phyloP scores from a whole-genome alignment of 192 early-diverging fungal genomes.

The Rhizophagus prolifer region DNA sequence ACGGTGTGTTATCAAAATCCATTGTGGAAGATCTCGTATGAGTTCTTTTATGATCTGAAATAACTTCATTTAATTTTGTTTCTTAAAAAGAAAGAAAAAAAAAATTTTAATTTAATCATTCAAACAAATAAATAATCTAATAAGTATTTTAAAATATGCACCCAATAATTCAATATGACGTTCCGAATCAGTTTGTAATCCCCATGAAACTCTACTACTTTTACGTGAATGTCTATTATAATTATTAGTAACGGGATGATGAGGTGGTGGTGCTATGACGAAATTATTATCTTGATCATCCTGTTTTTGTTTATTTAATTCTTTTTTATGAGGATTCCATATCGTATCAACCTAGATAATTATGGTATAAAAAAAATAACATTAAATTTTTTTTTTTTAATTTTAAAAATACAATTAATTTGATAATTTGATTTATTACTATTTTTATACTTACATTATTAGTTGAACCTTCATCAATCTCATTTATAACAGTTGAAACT shows the following conservation, averaged over 20 bases:
- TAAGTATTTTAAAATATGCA: background rate
- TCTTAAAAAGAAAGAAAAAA: background rate
- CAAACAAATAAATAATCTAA: too few relatives aligned
- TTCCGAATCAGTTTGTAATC: slow-evolving; percentile 15
- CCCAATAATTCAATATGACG: slow-evolving; percentile 15
- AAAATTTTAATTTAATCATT: background rate
- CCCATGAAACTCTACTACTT: slow-evolving; percentile 18
- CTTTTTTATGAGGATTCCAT: slow-evolving; percentile 5
- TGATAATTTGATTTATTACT: background rate
- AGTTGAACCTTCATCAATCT: background rate
- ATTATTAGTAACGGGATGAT: background rate
- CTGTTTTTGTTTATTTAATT: background rate
- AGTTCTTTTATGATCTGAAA: background rate
- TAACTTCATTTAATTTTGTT: slow-evolving; percentile 1
- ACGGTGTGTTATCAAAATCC: background rate
- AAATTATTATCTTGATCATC: background rate
- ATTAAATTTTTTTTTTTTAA: background rate
- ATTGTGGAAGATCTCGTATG: background rate
- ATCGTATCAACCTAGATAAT: background rate
- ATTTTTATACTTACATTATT: background rate
- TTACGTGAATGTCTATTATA: slow-evolving; percentile 13
- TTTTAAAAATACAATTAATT: background rate
- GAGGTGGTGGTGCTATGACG: slow-evolving; percentile 11
- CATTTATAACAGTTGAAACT: background rate
- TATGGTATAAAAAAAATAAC: background rate